Evolutionary conservation across 2,329 filamentous ascomycete genomes (phyloP), one percentile per base, ranked within the genome.

Genomic region (Exophiala calicioides): DNA sequence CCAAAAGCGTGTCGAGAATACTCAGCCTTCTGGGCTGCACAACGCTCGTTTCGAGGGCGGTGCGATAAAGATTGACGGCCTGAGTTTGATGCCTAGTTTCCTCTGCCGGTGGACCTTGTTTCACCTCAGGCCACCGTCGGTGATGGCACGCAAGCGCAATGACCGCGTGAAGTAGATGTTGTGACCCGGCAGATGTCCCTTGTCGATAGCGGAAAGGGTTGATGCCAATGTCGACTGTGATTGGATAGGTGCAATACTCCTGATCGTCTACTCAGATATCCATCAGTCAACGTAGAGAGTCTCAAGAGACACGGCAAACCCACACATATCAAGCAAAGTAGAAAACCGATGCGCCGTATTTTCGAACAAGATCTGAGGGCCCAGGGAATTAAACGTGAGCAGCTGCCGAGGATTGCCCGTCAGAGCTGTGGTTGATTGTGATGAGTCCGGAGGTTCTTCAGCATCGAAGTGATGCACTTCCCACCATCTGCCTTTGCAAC

Each of bases 111-210:
- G 47, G 47, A 5, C 12, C 15, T 4, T 21, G 19, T 20, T 51
- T 42, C 3, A 16, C 30, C 3, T 42, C 24, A 1, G 47, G 35
- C 4, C 43, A 38, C 13, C 40, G 41, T 15, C 24, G 6, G 36
- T 45, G 45, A 32, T 51, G 43, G 29, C 41, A 51, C 10, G 47
- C 33, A 1, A 51, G 29, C 3, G 48, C 48, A 5, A 51, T 26
- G 29, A 51, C 44, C 19, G 48, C 43, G 29, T 51, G 48, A 7
- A 51, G 38, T n/a, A 51, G 26, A 29, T 47, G 43, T 9, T 42
- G 37, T 2, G 48, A 47, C 1, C 48, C 48, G 19, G 41, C 23
- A 5, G 48, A 34, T 2, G 48, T 51, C 26, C 47, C 38, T 7
- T 37, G 43, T 23, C 48, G 34, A 16, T 43, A 47, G 8, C 48